Percentiles rank a stretch among this genome's conserved stretches.
phyloP scores from a whole-genome alignment of 176 grass and related monocot genomes.

The Triticum dicoccoides region DNA sequence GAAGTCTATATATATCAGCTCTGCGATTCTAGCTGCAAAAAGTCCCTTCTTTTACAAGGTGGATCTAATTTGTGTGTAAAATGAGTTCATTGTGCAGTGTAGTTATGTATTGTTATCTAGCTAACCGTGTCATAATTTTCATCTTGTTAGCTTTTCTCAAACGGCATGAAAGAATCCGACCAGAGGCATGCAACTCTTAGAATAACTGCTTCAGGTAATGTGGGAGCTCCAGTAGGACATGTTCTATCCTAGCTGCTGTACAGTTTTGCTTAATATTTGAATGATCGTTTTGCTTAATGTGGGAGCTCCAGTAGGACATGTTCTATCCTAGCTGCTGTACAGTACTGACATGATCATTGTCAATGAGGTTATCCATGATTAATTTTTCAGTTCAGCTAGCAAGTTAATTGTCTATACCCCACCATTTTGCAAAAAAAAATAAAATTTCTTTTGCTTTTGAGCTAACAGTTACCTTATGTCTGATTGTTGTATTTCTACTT shows the following conservation, averaged over 20 bases:
- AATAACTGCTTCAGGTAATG: constrained; percentile 93
- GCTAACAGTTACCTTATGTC: background rate
- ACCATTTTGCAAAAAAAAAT: background rate
- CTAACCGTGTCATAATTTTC: constrained; percentile 23
- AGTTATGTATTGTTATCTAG: constrained; percentile 14
- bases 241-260: background rate
- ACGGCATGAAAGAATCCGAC: constrained; percentile 99
- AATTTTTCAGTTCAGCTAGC: background rate
- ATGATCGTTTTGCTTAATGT: constrained; percentile 29
- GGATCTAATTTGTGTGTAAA: background rate
- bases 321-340: background rate
- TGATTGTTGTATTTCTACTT: constrained; percentile 35
- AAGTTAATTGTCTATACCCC: constrained; percentile 2
- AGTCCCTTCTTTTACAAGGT: constrained; percentile 99
- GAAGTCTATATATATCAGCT: constrained; percentile 90
- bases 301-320: constrained; percentile 15
- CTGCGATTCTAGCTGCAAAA: constrained; percentile 96
- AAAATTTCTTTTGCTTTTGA: background rate
- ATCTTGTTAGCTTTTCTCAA: constrained; percentile 94
- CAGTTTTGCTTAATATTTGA: background rate
- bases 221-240: constrained; percentile 18
- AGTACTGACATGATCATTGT: background rate
- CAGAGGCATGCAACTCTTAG: constrained; percentile 92
- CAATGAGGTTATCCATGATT: background rate
- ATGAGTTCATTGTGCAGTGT: background rate